Conservation (phyloP, 768 basidiomycete genomes). For the Suillus paluster region DNA sequence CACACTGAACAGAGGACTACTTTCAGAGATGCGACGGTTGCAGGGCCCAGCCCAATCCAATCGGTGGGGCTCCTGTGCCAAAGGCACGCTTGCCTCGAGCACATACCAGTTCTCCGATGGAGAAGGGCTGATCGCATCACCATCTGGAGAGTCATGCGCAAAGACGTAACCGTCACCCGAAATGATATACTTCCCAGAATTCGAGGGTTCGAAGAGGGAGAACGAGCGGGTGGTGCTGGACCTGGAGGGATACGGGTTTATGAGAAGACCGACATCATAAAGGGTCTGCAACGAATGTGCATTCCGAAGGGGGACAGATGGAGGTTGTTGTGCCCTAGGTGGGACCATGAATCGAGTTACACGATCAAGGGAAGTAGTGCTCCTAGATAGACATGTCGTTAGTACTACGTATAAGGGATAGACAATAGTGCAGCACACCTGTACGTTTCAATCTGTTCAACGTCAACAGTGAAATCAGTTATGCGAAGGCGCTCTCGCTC, state of each 20-base stretch:
- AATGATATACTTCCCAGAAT: conserved; percentile 53
- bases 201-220: conserved; percentile 51
- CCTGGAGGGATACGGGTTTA: conserved; percentile 18
- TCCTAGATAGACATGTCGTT: conserved; percentile 36
- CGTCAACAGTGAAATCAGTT: conserved; percentile 55
- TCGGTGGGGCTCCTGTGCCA: conserved; percentile 17
- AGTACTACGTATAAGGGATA: conserved; percentile 12
- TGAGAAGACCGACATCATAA: conserved; percentile 48
- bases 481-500: conserved; percentile 62
- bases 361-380: conserved; percentile 45
- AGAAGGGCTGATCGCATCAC: conserved; percentile 12
- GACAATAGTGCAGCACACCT: conserved; percentile 47
- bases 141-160: conserved; percentile 37
- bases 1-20: conserved; percentile 61
- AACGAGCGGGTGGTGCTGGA: conserved; percentile 40
- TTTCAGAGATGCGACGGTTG: conserved; percentile 46
- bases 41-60: conserved; percentile 35
- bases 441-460: conserved; percentile 69
- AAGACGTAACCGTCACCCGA: conserved; percentile 56
- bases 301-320: conserved; percentile 56
- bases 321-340: conserved; percentile 61
- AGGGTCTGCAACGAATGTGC: conserved; percentile 55
- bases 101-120: conserved; percentile 31
- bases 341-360: conserved; percentile 59
- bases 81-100: conserved; percentile 24